Evolutionary conservation across 768 basidiomycete genomes (phyloP).

Genomic region (Clathrus columnatus): DNA sequence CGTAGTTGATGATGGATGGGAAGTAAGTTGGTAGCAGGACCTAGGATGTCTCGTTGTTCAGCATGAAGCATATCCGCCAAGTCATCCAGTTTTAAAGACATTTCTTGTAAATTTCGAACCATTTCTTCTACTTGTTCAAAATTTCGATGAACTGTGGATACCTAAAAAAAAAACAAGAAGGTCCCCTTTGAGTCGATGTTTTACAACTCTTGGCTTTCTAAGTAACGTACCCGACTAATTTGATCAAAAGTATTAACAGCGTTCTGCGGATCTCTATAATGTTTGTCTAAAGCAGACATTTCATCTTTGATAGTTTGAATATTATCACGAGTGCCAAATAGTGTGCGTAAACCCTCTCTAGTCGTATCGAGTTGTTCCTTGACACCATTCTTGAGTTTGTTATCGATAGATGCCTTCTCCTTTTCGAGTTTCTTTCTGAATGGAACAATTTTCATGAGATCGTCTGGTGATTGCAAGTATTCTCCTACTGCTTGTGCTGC

Average conservation of each 20-base stretch:
- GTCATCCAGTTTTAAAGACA: constrained; percentile 75
- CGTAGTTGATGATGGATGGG: constrained; percentile 86
- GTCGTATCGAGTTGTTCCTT: constrained; percentile 91
- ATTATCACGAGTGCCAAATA: constrained; percentile 66
- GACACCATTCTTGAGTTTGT: constrained; percentile 81
- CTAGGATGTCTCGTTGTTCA: constrained; percentile 71
- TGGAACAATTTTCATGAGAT: constrained; percentile 79
- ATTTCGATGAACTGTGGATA: constrained; percentile 91
- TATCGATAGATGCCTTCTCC: constrained; percentile 91
- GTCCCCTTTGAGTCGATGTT: background rate
- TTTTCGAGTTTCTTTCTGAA: constrained; percentile 94
- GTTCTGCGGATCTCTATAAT: constrained; percentile 67
- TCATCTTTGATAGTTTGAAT: constrained; percentile 81
- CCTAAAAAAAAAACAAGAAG: constrained; percentile 37
- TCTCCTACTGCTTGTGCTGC: constrained; percentile 84
- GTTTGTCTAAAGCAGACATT: constrained; percentile 69
- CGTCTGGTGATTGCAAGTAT: constrained; percentile 88
- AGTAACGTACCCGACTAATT: constrained; percentile 72
- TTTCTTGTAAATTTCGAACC: constrained; percentile 88
- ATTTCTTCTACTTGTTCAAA: constrained; percentile 94
- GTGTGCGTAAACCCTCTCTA: constrained; percentile 74
- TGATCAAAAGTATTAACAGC: constrained; percentile 86
- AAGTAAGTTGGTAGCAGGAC: constrained; percentile 83
- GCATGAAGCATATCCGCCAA: constrained; percentile 69
- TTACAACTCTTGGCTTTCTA: too few species aligned